phyloP scores from a whole-genome alignment of 1,139 yeast genomes.

The Candida sojae region DNA sequence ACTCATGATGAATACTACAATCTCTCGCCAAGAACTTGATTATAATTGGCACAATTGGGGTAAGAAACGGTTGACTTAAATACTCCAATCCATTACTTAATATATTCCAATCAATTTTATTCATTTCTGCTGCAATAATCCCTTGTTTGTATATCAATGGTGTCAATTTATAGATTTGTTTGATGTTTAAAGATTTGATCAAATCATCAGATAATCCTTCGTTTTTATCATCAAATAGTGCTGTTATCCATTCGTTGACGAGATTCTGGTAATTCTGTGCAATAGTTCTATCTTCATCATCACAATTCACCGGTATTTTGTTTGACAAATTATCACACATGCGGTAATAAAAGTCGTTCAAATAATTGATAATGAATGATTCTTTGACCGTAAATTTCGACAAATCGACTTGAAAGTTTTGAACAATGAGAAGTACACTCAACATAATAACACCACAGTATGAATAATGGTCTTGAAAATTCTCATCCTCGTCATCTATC shows the following conservation, averaged over 20 bases:
- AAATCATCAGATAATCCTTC: slow-evolving; percentile 88
- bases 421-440: slow-evolving; percentile 47
- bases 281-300: slow-evolving; percentile 34
- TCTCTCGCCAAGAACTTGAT: slow-evolving; percentile 32
- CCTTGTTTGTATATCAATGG: slow-evolving; percentile 79
- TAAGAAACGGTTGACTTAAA: slow-evolving; percentile 42
- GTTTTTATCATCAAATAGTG: slow-evolving; percentile 68
- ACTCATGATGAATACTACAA: slow-evolving; percentile 14
- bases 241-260: slow-evolving; percentile 75
- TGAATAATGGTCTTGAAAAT: slow-evolving; percentile 69
- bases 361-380: slow-evolving; percentile 37
- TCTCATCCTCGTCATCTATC: slow-evolving; percentile 46
- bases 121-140: slow-evolving; percentile 58
- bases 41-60: slow-evolving; percentile 41
- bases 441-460: slow-evolving; percentile 63
- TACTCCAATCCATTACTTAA: slow-evolving; percentile 47
- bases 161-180: slow-evolving; percentile 67
- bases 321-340: slow-evolving; percentile 34
- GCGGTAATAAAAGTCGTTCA: slow-evolving; percentile 35
- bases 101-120: slow-evolving; percentile 42
- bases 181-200: slow-evolving; percentile 64
- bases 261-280: slow-evolving; percentile 45
- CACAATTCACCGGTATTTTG: slow-evolving; percentile 12
- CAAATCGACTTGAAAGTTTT: slow-evolving; percentile 45
- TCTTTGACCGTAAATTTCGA: slow-evolving; percentile 22